Conservation (phyloP, 345 rosid species). For the Bruguiera parviflora region DNA sequence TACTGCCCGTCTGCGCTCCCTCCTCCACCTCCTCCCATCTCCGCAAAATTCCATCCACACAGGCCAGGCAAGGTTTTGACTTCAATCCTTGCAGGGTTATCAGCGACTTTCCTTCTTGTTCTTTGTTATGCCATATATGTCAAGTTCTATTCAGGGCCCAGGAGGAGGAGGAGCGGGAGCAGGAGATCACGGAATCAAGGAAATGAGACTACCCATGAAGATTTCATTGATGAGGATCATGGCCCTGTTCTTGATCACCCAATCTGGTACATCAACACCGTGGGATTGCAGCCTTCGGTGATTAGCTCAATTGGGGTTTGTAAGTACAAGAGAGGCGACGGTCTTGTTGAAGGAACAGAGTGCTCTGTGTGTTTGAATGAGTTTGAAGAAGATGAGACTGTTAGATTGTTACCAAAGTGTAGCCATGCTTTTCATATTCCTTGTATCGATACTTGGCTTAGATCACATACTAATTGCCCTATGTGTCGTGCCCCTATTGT, state of each 20-base stretch:
- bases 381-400: slow-evolving; percentile 22
- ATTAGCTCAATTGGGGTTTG: slow-evolving; percentile 23
- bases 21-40: not conserved
- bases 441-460: slow-evolving; percentile 31
- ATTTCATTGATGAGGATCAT: slow-evolving; percentile 22
- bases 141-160: slow-evolving; percentile 5
- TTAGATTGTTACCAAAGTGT: slow-evolving; percentile 24
- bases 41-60: not conserved
- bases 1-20: not conserved
- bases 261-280: slow-evolving; percentile 23
- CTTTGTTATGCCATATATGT: not conserved
- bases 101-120: not conserved
- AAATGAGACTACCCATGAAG: slow-evolving; percentile 10
- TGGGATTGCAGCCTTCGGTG: slow-evolving; percentile 21
- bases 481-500: slow-evolving; percentile 39
- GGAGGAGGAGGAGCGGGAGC: slow-evolving; percentile 2
- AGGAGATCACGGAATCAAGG: not conserved
- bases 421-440: slow-evolving; percentile 27
- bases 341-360: slow-evolving; percentile 26
- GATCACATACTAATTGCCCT: slow-evolving; percentile 29
- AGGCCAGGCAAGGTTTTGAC: not conserved
- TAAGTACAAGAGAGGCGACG: slow-evolving; percentile 20
- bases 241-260: slow-evolving; percentile 25
- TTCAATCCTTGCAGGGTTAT: not conserved
- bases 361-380: slow-evolving; percentile 28